Percentiles rank a stretch among this genome's conserved stretches.
Conservation (phyloP, 2,329 filamentous ascomycete genomes). For the Alternaria dauci region DNA sequence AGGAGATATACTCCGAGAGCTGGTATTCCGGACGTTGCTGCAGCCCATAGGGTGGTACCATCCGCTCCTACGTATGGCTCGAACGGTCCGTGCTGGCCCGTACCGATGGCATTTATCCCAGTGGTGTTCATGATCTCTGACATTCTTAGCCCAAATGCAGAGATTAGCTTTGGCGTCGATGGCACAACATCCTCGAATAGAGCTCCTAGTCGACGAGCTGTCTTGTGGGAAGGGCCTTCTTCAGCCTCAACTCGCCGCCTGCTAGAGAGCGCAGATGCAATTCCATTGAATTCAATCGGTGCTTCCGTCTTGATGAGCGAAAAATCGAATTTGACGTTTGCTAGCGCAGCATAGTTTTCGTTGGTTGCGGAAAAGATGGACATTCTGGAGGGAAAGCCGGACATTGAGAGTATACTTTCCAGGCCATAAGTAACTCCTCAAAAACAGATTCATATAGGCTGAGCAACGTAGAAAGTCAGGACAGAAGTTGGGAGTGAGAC, state of each 20-base stretch:
- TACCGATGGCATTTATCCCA: neutral
- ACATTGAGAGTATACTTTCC: neutral
- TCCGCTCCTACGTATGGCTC: conserved; percentile 37
- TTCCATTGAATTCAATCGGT: conserved; percentile 47
- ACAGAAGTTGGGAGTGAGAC: too few species aligned
- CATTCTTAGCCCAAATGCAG: conserved; percentile 48
- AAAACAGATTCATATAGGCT: too few species aligned
- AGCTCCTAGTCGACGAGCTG: conserved; percentile 52
- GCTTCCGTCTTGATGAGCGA: conserved; percentile 53
- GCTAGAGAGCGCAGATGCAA: conserved; percentile 45
- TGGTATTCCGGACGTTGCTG: conserved; percentile 44
- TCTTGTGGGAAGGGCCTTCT: conserved; percentile 47
- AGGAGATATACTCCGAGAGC: conserved; percentile 48
- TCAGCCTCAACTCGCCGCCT: conserved; percentile 50
- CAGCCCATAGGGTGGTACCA: conserved; percentile 50
- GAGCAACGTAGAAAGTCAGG: too few species aligned
- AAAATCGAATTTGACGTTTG: conserved; percentile 56
- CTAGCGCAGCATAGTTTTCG: conserved; percentile 22
- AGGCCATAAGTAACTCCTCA: neutral
- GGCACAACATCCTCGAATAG: conserved; percentile 52
- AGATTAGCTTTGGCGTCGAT: conserved; percentile 42
- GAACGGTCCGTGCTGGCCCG: conserved; percentile 21
- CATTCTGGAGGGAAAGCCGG: neutral
- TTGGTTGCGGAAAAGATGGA: conserved; percentile 14
- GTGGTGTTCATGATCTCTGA: conserved; percentile 23